Percentiles rank a stretch among this genome's conserved stretches.
These are phyloP conservation scores for Diutina ranongensis DNA, from an alignment of 1,139 yeast genomes.

Conservation along the genomic window DNA sequence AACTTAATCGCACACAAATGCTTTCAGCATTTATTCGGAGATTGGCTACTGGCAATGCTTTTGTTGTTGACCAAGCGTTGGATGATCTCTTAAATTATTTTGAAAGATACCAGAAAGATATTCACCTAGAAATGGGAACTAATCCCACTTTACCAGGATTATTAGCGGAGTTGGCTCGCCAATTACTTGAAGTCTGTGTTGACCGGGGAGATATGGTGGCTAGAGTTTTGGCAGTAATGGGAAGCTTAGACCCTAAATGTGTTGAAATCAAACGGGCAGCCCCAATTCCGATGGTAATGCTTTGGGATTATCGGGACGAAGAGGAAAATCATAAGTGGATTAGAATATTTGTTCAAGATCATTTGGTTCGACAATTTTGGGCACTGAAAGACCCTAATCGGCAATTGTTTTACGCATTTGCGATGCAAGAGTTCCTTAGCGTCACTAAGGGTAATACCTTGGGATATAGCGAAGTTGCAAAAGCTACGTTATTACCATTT, in stretches of 20 bases:
- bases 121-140: neutral
- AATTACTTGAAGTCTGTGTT: neutral
- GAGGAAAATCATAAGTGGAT: constrained; percentile 56
- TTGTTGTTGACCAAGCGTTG: constrained; percentile 70
- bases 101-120: constrained; percentile 31
- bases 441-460: neutral
- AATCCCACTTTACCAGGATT: neutral
- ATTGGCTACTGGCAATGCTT: constrained; percentile 55
- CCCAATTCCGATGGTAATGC: constrained; percentile 34
- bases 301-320: constrained; percentile 51
- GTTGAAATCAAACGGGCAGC: constrained; percentile 36
- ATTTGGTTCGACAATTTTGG: constrained; percentile 73
- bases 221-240: constrained; percentile 57
- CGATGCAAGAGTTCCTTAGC: constrained; percentile 67
- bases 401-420: constrained; percentile 76
- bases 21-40: constrained; percentile 40
- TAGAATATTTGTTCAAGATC: constrained; percentile 51
- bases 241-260: constrained; percentile 64
- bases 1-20: neutral
- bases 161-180: neutral
- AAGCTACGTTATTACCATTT: neutral
- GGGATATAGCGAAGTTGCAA: neutral
- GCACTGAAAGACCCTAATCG: constrained; percentile 82
- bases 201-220: neutral
- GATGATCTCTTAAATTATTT: constrained; percentile 51